Evolutionary conservation across 306 rosid species (phyloP), one percentile per base, ranked within the genome.

Genomic region (Malus asiatica): DNA sequence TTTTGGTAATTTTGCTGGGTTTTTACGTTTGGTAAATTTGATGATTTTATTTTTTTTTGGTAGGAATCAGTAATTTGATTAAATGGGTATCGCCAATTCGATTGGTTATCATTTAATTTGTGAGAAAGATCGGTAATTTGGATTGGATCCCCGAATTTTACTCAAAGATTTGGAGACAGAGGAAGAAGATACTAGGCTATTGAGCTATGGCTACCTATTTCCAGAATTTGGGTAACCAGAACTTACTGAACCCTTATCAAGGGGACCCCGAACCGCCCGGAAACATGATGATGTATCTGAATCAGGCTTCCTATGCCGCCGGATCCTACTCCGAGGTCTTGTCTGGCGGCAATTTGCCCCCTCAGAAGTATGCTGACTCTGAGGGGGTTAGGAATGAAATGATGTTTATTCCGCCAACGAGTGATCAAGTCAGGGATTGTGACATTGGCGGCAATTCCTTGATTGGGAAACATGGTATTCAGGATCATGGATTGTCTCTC

Each of bases 401-500:
- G 87, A 86, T 79, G 87, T 89, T 91, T 64, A 83, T 89, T 60
- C 85, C 93, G 57, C 83, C 87, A 12, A 77, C 84, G 20, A 80
- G 82, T 57, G 86, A 86, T 42, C 84, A 80, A 16, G 14, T 71
- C 27, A 70, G 86, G 23, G 83, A 74, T 76, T 67, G 91, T 40
- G 78, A 15, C 55, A 18, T 81, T 51, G 58, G 73, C 15, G 79
- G 79, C 53, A 83, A 83, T 72, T 77, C 89, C 29, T 77, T 73
- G 77, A 4, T 61, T 23, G 69, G 68, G 48, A 87, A 89, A 20
- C 90, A 83, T 30, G 89, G 82, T 83, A 81, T 80, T 25, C 97
- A 86, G 71, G 86, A 83, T 71, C 96, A 89, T 58, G 95, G 95
- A 48, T 84, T 95, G 58, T 90, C 97, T 74, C 97, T 95, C 53